Evolutionary conservation across 2,329 filamentous ascomycete genomes (phyloP), one percentile per base, ranked within the genome.

Genomic region (Dothideomycetes sp.): DNA sequence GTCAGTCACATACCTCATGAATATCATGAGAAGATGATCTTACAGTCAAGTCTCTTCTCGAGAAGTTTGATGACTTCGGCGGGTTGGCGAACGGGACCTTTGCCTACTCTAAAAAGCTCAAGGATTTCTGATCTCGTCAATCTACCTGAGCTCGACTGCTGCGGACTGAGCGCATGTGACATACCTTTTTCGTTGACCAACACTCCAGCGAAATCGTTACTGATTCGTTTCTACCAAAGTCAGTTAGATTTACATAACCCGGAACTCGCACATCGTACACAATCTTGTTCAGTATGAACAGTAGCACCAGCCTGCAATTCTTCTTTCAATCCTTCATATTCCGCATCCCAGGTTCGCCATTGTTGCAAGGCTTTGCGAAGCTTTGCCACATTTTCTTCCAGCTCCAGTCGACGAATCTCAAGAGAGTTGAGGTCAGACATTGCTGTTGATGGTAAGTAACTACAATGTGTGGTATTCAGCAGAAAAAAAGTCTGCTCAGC

Each of bases 331-430:
- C 80, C 77, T 57, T 94, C 85, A 61, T 96, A 96, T 59, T 96
- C 89, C 33, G 83, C 78, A 58, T 94, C 88, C 76, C 84, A 93
- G 41, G 80, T 80, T 49, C 84, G 82, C 89, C 89, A 98, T 64
- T 94, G 82, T 47, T 79, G 78, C 39, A 96, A 71, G 5, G 83
- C 80, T 53, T 82, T 77, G 41, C 76, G 76, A 15, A 96, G 73
- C 57, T 85, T 78, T 35, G 71, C 65, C 33, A 94, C 73, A 49
- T 81, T 86, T 25, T 78, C 73, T 60, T 94, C 84, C 6, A 96
- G 78, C 46, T 79, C 72, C 49, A 74, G 67, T 12, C 84, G 76
- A 55, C 89, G 84, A 2, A 23, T 30, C 20, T 45, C 44, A 10
- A 45, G 25, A 12, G 32, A 24, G 4, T 35, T 31, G 15, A 44